Evolutionary conservation across 192 early-diverging fungal species (phyloP), one percentile per base, ranked within the genome.

Genomic region (Gryganskiella cystojenkinii): DNA sequence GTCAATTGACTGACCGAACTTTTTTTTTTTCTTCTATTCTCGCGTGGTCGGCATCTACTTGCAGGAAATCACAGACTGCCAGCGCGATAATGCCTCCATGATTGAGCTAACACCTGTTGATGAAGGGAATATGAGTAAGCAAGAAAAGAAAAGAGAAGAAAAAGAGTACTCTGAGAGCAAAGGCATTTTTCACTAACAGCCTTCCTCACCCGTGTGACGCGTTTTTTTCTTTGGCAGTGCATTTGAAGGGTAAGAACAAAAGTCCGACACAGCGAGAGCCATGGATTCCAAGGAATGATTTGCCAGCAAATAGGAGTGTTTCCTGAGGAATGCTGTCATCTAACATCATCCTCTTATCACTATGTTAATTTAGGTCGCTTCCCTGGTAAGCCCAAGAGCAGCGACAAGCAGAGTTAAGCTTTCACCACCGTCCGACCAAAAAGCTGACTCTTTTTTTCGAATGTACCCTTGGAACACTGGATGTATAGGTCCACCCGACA

Each of bases 41-140:
- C 37, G 37, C 37, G 5, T 13, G 5, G 37, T 40, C 7, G 37
- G 17, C 24, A 4, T 43, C 13, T 24, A 27, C 27, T 14, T 3
- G 11, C 63, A 78, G 74, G 74, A 78, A 47, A 78, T 78, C 40
- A 59, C 61, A 22, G 74, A 78, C 30, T 78, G 74, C 22, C 74
- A 78, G 55, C 28, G 60, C 47, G 74, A 78, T 15, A 53, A 78
- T 17, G 61, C 74, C 6, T 78, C 74, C 3, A 46, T 62, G 27
- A 78, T 78, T 25, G 65, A 78, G 28, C 27, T 78, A 43, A 64
- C 63, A 4, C 46, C 67, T 0, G 63, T 73, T 3, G 74, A 78
- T 37, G 74, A 78, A 43, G 56, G 66, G 7, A 78, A 78, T 69
- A 78, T 78, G 22, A 78, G 74, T 78, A 78, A n/a, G n/a, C n/a